A percentile compares a stretch with the other conserved stretches of the same genome.
These are phyloP conservation scores for Medicago lupulina DNA, from an alignment of 306 rosid species.

Conservation along the genomic window DNA sequence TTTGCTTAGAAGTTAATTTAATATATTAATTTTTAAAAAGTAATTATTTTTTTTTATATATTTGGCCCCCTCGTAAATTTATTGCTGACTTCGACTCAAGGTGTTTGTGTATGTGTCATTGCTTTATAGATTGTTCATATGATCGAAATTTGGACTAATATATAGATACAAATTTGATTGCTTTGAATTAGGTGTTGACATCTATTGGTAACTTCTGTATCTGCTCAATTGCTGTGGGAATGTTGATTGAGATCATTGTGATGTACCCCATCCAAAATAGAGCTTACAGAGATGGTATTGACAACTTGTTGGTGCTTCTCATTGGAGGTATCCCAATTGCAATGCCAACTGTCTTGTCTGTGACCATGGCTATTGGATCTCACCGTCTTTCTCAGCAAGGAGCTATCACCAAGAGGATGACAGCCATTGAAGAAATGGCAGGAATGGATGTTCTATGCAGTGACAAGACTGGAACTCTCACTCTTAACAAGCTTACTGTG, in stretches of 20 bases:
- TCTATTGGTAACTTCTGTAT: constrained; percentile 92
- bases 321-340: constrained; percentile 98
- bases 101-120: too few relatives aligned
- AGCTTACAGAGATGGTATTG: constrained; percentile 87
- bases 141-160: background rate
- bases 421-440: constrained; percentile 98
- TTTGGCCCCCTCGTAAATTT: too few relatives aligned
- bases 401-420: constrained; percentile 97
- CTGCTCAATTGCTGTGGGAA: constrained; percentile 83
- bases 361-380: constrained; percentile 96
- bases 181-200: constrained; percentile 75
- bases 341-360: constrained; percentile 95
- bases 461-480: constrained; percentile 96
- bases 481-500: constrained; percentile 88
- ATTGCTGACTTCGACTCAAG: too few relatives aligned
- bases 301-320: constrained; percentile 86
- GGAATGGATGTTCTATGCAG: constrained; percentile 96
- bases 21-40: too few relatives aligned
- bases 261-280: constrained; percentile 78
- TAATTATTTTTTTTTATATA: too few relatives aligned
- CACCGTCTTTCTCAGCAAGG: constrained; percentile 89
- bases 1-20: too few relatives aligned
- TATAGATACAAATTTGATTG: constrained; percentile 18
- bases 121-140: too few relatives aligned
- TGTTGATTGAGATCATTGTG: constrained; percentile 84